Base-by-base conservation (phyloP, 2,329 filamentous ascomycete species). In the Ceratocystis variospora region DNA sequence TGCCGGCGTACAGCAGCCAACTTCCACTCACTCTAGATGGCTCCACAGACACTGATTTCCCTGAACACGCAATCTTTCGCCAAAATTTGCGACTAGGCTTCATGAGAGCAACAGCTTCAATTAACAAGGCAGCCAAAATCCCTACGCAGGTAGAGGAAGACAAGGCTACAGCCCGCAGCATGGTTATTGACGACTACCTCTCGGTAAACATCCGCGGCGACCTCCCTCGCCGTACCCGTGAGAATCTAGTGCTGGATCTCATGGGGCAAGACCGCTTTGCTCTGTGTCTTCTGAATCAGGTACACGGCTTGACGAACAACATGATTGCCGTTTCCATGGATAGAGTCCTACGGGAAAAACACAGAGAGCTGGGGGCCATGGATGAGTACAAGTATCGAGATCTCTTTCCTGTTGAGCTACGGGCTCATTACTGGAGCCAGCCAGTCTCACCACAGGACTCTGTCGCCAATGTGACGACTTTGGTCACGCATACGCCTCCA, bases 181-280 rank as follows among this genome's bases (percentile, higher is more conserved):
- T 46, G 22, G 17, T 31, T 10, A 48, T 67, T 22, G 66, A 65
- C 8, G 66, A 67, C 17, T 37, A 65, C 19, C 37, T 68, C 10
- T 63, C 44, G 37, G n/a, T 63, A 5, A 66, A 59, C 41, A 37
- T 63, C 5, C 61, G 61, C 6, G 66, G 66, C 15, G 66, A 68
- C 17, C 61, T 68, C 25, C 63, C 64, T 7, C 66, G 66, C 19
- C 25, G 61, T 31, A 64, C 61, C 7, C 66, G 66, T 7, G 66
- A 68, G 19, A 59, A 63, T n/a, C 28, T 68, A 8, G 50, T 68
- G 6, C 17, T 63, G 2, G 41, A 65, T 17, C 44, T 68, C 8
- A 62, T 68, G 19, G 5, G 8, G 8, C 5, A 66, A 7, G 7
- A 53, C 2, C 63, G 41, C 22, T 68, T 68, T 41, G 61, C 63